A percentile compares a stretch with the other conserved stretches of the same genome.
These are phyloP conservation scores for Pseudomassariella vexata DNA, from an alignment of 2,329 filamentous ascomycete genomes.

Conservation along the genomic window DNA sequence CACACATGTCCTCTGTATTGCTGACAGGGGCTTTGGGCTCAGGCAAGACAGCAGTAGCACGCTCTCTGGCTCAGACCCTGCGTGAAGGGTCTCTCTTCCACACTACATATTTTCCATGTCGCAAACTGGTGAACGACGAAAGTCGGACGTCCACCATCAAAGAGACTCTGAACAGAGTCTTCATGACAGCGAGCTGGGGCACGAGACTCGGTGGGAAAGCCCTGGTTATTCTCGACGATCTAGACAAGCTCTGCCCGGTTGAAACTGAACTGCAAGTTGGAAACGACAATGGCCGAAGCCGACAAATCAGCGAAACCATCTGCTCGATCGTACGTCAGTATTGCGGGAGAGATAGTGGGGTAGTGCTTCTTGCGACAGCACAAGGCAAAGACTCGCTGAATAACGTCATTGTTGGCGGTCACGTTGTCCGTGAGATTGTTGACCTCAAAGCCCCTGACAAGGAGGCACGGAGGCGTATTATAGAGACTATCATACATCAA, in stretches of 20 bases:
- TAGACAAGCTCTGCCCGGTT: slow-evolving; percentile 86
- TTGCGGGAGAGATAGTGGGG: slow-evolving; percentile 70
- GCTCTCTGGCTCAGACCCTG: slow-evolving; percentile 68
- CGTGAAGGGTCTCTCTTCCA: slow-evolving; percentile 71
- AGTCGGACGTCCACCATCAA: slow-evolving; percentile 86
- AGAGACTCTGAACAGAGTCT: slow-evolving; percentile 76
- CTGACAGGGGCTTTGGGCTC: slow-evolving; percentile 84
- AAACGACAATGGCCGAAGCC: slow-evolving; percentile 86
- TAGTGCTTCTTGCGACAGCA: slow-evolving; percentile 84
- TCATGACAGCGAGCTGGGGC: slow-evolving; percentile 88
- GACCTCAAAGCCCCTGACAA: slow-evolving; percentile 89
- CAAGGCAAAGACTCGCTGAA: slow-evolving; percentile 91
- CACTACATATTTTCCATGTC: slow-evolving; percentile 79
- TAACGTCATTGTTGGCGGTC: slow-evolving; percentile 82
- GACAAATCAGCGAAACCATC: slow-evolving; percentile 86
- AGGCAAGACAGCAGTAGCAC: slow-evolving; percentile 79
- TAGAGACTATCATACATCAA: slow-evolving; percentile 69
- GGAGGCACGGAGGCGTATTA: slow-evolving; percentile 74
- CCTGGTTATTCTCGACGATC: slow-evolving; percentile 82
- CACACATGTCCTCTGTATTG: slow-evolving; percentile 82
- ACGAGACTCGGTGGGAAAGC: slow-evolving; percentile 78
- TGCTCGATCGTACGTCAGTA: slow-evolving; percentile 79
- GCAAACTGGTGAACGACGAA: slow-evolving; percentile 84
- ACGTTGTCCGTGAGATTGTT: slow-evolving; percentile 87
- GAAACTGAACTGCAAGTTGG: slow-evolving; percentile 94